These are phyloP conservation scores for Medicago truncatula DNA, from an alignment of 306 rosid species.

Conservation along the genomic window MtrunA17r5.0-ANR NC_053048.1:39522501-39523000, in stretches of 20 bases:
- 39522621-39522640: conserved; percentile 29
- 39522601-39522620: conserved; percentile 21
- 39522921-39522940: too few relatives aligned
- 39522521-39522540: conserved; percentile 65
- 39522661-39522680: conserved; percentile 90
- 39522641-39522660: conserved; percentile 39
- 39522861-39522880: neutral
- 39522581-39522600: conserved; percentile 1
- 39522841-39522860: too few relatives aligned
- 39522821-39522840: neutral
- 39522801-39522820: conserved; percentile 21
- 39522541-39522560: conserved; percentile 19
- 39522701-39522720: conserved; percentile 85
- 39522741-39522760: conserved; percentile 71
- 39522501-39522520: conserved; percentile 97
- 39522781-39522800: conserved; percentile 12
- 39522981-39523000: too few relatives aligned
- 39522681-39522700: conserved; percentile 91
- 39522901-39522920: too few relatives aligned
- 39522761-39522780: conserved; percentile 75
- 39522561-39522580: conserved; percentile 2
- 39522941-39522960: too few relatives aligned
- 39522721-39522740: conserved; percentile 91
- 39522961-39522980: too few relatives aligned
- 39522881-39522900: neutral